These are phyloP conservation scores for Exophiala oligosperma DNA, from an alignment of 2,329 filamentous ascomycete species.

Conservation along the genomic window DNA sequence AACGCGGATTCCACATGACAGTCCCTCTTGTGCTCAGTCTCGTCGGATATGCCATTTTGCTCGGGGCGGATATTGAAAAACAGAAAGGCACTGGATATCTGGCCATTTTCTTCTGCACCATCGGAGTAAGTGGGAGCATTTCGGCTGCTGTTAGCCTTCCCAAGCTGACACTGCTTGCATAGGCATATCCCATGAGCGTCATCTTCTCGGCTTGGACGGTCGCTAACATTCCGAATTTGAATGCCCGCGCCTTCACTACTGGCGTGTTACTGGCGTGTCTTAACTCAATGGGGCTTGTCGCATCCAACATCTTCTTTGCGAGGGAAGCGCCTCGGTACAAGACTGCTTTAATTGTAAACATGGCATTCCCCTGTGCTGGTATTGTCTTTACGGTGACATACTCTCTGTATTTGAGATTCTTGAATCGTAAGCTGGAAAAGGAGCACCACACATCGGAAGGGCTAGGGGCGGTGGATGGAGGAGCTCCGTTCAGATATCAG, in stretches of 20 bases:
- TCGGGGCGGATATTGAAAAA: slow-evolving; percentile 11
- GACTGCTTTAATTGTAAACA: slow-evolving; percentile 4
- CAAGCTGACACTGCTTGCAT: background rate
- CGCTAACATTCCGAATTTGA: slow-evolving; percentile 3
- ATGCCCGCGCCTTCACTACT: slow-evolving; percentile 5
- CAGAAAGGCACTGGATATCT: slow-evolving; percentile 18
- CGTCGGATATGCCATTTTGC: slow-evolving; percentile 21
- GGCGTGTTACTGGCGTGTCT: background rate
- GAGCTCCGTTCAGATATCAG: background rate
- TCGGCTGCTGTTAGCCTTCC: background rate
- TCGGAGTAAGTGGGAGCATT: background rate
- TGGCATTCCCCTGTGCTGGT: background rate
- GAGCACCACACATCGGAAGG: background rate
- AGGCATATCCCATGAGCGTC: slow-evolving; percentile 5
- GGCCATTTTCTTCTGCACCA: slow-evolving; percentile 16
- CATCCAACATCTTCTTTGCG: slow-evolving; percentile 1
- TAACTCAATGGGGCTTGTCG: background rate
- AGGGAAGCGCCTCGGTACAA: slow-evolving; percentile 1
- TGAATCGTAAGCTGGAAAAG: slow-evolving; percentile 1
- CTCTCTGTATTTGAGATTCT: slow-evolving; percentile 1
- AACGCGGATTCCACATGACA: slow-evolving; percentile 26
- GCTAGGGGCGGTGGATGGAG: background rate
- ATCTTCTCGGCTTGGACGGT: slow-evolving; percentile 1
- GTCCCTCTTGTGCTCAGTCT: slow-evolving; percentile 19
- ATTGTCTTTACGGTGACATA: slow-evolving; percentile 1